phyloP scores from a whole-genome alignment of 108 stramenopile species.

The Chaetoceros tenuissimus region DNA sequence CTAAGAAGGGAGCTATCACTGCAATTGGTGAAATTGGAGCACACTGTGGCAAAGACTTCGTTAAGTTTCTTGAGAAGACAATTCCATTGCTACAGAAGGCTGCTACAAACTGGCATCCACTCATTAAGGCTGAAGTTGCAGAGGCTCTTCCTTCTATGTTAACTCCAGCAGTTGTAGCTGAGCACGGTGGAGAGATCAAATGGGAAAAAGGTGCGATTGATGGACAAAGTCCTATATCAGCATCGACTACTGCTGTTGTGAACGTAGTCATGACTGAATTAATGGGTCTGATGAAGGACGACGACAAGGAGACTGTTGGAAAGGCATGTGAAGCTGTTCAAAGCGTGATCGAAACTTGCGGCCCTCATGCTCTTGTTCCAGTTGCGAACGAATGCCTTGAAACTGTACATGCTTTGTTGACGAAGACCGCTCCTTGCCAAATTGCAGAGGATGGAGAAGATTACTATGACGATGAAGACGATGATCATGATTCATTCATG shows the following conservation, averaged over 20 bases:
- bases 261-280: conserved; percentile 67
- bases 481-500: conserved; percentile 89
- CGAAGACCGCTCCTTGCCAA: conserved; percentile 76
- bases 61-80: conserved; percentile 66
- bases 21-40: conserved; percentile 93
- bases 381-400: conserved; percentile 62
- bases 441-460: conserved; percentile 52
- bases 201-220: conserved; percentile 83
- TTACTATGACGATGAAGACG: conserved; percentile 82
- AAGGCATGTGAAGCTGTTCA: conserved; percentile 85
- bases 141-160: conserved; percentile 73
- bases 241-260: conserved; percentile 58
- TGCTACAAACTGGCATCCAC: conserved; percentile 87
- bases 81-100: conserved; percentile 73
- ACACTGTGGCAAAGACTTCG: conserved; percentile 82
- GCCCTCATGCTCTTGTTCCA: conserved; percentile 63
- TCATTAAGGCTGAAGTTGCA: conserved; percentile 76
- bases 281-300: conserved; percentile 66
- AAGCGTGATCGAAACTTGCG: conserved; percentile 80
- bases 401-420: conserved; percentile 53
- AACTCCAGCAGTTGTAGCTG: conserved; percentile 58
- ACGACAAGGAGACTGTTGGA: conserved; percentile 77
- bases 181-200: conserved; percentile 66
- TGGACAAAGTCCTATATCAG: conserved; percentile 53
- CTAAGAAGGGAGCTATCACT: conserved; percentile 94